Evolutionary conservation across 306 rosid species (phyloP), one percentile per base, ranked within the genome.

Genomic region (Cucumis melo): DNA sequence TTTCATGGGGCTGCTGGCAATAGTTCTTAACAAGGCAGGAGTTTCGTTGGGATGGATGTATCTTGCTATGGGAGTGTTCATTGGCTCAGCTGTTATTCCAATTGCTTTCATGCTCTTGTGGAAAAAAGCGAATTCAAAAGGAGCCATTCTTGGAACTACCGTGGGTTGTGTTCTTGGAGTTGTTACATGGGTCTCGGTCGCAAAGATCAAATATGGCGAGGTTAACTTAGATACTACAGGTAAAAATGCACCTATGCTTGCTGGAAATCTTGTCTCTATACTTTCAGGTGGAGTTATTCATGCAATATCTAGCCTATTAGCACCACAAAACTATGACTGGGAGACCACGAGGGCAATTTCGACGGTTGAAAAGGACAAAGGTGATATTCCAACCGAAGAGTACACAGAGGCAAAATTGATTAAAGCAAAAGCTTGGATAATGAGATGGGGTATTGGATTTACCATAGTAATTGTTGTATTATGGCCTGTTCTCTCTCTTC

Each of bases 11-110:
- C 51, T 89, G 53, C 75, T 91, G 16, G 96, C 98, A 39, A 95
- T 91, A 41, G 82, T 87, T 66, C 88, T 93, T 80, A 93, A 93
- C 87, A 89, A 86, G 84, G 96, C 87, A 42, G 96, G 88, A 80
- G 92, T 93, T 74, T 91, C 98, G 23, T 83, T 93, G 51, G 92
- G 97, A 74, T 93, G 96, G 98, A 93, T 93, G 97, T 93, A 93
- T 80, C 88, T 93, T 53, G 97, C 96, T 75, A 93, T 75, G 96
- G 98, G 98, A 81, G 92, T 93, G 76, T 59, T 91, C 21, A 91
- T 93, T 36, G 98, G 98, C 21, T 91, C 98, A 65, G 98, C 97
- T 39, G 98, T 93, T 82, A 57, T 89, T 80, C 98, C 98, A 32
- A 93, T 93, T 71, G 96, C 98, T 3, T 90, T 93, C 10, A 87